These are phyloP conservation scores for Phytophthora aleatoria DNA, from an alignment of 352 stramenopile species.

Conservation along the genomic window DNA sequence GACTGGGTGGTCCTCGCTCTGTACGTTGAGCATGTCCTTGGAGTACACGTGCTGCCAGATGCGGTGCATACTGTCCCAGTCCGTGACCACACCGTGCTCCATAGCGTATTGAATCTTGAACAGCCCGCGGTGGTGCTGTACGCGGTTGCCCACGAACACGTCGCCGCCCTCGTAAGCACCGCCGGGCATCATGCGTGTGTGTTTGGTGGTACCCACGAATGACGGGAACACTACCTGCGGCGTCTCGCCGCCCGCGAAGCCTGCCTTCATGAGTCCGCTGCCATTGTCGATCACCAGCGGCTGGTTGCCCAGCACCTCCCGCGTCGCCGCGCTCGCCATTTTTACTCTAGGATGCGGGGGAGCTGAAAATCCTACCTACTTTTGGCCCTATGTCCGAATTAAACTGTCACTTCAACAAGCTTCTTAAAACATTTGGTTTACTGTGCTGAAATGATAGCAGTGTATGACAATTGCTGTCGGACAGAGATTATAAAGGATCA, in stretches of 20 bases:
- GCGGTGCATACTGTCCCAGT: slow-evolving; percentile 89
- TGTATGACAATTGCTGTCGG: slow-evolving; percentile 1
- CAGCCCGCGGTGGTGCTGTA: slow-evolving; percentile 81
- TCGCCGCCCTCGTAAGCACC: slow-evolving; percentile 80
- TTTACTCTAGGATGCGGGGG: slow-evolving; percentile 9
- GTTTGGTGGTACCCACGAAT: slow-evolving; percentile 75
- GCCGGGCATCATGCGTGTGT: slow-evolving; percentile 84
- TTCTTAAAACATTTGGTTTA: background rate
- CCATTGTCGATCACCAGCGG: slow-evolving; percentile 89
- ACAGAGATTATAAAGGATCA: slow-evolving; percentile 8
- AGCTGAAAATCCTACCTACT: slow-evolving; percentile 12
- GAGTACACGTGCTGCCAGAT: slow-evolving; percentile 92
- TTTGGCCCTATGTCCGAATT: slow-evolving; percentile 10
- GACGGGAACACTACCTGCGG: slow-evolving; percentile 81
- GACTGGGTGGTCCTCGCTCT: slow-evolving; percentile 86
- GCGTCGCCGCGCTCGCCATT: slow-evolving; percentile 44
- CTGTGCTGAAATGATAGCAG: background rate
- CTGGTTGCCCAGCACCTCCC: slow-evolving; percentile 79
- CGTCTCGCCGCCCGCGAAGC: slow-evolving; percentile 80
- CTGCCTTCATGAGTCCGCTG: slow-evolving; percentile 82
- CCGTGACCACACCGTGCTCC: slow-evolving; percentile 84
- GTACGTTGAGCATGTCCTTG: slow-evolving; percentile 88
- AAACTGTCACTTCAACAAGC: slow-evolving; percentile 16
- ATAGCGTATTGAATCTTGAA: slow-evolving; percentile 88
- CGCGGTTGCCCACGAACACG: slow-evolving; percentile 77